Evolutionary conservation across 2,329 filamentous ascomycete species (phyloP).

Genomic region (Trichoderma oligosporum): DNA sequence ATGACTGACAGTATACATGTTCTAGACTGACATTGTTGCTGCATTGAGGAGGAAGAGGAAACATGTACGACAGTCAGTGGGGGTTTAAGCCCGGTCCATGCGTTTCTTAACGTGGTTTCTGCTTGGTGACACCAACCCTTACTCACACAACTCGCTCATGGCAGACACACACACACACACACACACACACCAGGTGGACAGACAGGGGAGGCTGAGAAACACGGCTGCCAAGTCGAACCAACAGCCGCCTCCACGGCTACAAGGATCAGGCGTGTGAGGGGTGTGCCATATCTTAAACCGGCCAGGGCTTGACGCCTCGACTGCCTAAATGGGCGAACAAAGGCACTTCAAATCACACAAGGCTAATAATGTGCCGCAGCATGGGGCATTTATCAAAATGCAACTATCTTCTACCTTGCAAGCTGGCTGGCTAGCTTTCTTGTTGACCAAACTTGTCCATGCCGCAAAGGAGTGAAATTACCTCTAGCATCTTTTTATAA

Average conservation of each 20-base stretch:
- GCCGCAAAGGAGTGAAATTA: too few species aligned
- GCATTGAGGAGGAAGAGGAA: slow-evolving; percentile 3
- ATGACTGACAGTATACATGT: background rate
- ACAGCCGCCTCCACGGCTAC: slow-evolving; percentile 16
- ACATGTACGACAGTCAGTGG: slow-evolving; percentile 4
- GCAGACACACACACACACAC: background rate
- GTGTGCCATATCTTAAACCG: slow-evolving; percentile 6
- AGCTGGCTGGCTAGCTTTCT: background rate
- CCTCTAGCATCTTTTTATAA: background rate
- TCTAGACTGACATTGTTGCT: slow-evolving; percentile 8
- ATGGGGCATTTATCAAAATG: background rate
- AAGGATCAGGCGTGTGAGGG: background rate
- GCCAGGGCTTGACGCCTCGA: slow-evolving; percentile 2
- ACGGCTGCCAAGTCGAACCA: slow-evolving; percentile 5
- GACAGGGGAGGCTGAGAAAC: background rate
- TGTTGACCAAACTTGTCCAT: background rate
- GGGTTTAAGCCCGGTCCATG: slow-evolving; percentile 11
- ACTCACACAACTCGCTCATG: background rate
- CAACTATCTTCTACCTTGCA: background rate
- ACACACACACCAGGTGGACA: background rate
- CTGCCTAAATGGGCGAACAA: slow-evolving; percentile 18
- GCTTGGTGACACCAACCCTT: slow-evolving; percentile 8
- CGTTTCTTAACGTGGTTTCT: slow-evolving; percentile 12
- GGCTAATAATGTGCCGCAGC: slow-evolving; percentile 8
- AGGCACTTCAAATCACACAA: slow-evolving; percentile 8